Evolutionary conservation across 495 filamentous ascomycete species (phyloP), one percentile per base, ranked within the genome.

Genomic region (Hypoxylon lienhwacheense): DNA sequence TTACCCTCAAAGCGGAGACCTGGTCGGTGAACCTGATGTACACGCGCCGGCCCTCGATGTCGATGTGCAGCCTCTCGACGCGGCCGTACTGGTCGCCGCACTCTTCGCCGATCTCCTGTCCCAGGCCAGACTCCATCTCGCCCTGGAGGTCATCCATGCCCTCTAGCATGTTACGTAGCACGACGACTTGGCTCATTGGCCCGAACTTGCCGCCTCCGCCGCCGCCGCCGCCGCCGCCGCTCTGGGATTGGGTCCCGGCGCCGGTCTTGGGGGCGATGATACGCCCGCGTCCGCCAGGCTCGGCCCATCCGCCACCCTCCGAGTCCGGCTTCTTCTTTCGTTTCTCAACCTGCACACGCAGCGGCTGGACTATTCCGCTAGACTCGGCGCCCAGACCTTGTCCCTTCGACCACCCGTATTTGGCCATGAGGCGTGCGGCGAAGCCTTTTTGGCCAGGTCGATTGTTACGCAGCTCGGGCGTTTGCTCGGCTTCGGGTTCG

Each of bases 41-140:
- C 11, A 97, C 92, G 14, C 78, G 72, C 8, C 73, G 67, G 2
- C 70, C 76, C 10, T 70, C 71, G 24, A 71, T 69, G 55, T 89
- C 76, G 29, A 97, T 85, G 59, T 82, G 85, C 12, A 98, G 79
- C 56, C 90, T 73, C 72, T 96, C 90, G 1, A 98, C 90, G 16
- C 80, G 77, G 7, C 93, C 93, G 67, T 96, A 98, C 80, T 91
- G 88, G 37, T 88, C 80, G 31, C 82, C 81, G 69, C 92, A 97
- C 68, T 93, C 89, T 50, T 95, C 89, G 14, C 93, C 93, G 66
- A 98, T 95, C 71, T 97, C 90, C 70, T 96, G 91, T 60, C 89
- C 81, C 56, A 98, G 66, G 0, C 86, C 88, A 8, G 86, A 85
- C 50, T 83, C 81, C 21, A 78, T 71, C 71, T 97, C 95, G 1